Base-by-base conservation (phyloP, 306 rosid species). In the Echinosophora koreensis region DNA sequence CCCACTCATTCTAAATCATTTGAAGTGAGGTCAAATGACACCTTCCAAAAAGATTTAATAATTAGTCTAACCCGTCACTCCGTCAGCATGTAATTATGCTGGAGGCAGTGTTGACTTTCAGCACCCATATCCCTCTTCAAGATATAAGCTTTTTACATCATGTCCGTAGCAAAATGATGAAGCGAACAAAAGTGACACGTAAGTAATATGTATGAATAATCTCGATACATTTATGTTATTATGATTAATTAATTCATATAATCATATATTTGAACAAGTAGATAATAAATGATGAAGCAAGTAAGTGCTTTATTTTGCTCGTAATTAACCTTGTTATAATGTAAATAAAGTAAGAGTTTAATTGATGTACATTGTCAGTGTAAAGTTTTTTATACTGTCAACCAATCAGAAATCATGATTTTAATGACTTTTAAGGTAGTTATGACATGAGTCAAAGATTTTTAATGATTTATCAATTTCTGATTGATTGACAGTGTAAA, bases 31-130 rank as follows among this genome's bases (percentile, higher is more conserved):
- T 7, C 22, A 34, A 34, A 5, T 5, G 8, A 60, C 5, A 60
- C 22, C 63, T n/a, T n/a, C n/a, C n/a, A n/a, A n/a, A n/a, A n/a
- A n/a, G n/a, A n/a, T n/a, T n/a, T n/a, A n/a, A n/a, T n/a, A n/a
- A n/a, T n/a, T n/a, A n/a, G n/a, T n/a, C n/a, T n/a, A n/a, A n/a
- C n/a, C n/a, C n/a, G n/a, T n/a, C n/a, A n/a, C n/a, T n/a, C n/a
- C n/a, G n/a, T n/a, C n/a, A n/a, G n/a, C n/a, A 50, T 22, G 65
- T 64, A 27, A 52, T 76, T 76, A 69, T 76, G 80, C 22, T 61
- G 56, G 80, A 66, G 11, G 28, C 4, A 17, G 62, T 56, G 27
- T 11, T 37, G 59, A 60, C n/a, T n/a, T n/a, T n/a, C n/a, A n/a
- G 59, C 57, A 17, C 8, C 69, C 69, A 42, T 56, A 9, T 41